Base-by-base conservation (phyloP, 176 grass and related monocot species). In the Lolium perenne region DNA sequence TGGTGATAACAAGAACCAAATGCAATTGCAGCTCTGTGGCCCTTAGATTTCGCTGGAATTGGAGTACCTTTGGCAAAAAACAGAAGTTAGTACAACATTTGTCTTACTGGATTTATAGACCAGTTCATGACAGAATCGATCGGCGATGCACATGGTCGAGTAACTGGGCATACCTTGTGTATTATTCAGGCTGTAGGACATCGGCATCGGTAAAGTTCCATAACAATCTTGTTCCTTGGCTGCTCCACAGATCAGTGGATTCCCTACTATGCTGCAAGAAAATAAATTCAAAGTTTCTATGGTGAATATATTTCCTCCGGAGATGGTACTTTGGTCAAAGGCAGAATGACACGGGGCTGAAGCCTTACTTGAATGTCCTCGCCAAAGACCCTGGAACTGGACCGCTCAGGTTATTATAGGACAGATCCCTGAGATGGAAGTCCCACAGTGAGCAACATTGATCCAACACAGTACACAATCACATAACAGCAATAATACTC, bases 371-470 rank as follows among this genome's bases (percentile, higher is more conserved):
- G 93, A 93, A 93, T 57, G 91, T 95, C 86, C 85, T 88, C 50
- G 85, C 86, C 58, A 91, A 75, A 74, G 87, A 90, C 38, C 87
- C 80, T 68, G 93, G 93, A 60, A 95, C 21, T 47, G 89, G 87
- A 7, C 93, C 93, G 77, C 89, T 95, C 47, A 98, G 71, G 61
- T 98, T 93, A 85, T 98, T 98, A 26, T 93, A 98, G 54, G 93
- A 98, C 72, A 98, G 63, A 62, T 98, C 95, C 78, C 95, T 98
- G 89, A 83, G 71, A 87, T 85, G 40, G 59, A 84, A 77, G 50
- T 76, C 47, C 55, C 47, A 81, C 53, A 55, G 68, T 87, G 38
- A 85, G 66, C 29, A 87, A 47, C 77, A 29, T 26, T 51, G 12
- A 79, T 4, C 57, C 80, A 86, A 48, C 68, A 47, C 59, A 81